Evolutionary conservation across 1,284 basidiomycete species (phyloP).

Genomic region (Irpex sp.): DNA sequence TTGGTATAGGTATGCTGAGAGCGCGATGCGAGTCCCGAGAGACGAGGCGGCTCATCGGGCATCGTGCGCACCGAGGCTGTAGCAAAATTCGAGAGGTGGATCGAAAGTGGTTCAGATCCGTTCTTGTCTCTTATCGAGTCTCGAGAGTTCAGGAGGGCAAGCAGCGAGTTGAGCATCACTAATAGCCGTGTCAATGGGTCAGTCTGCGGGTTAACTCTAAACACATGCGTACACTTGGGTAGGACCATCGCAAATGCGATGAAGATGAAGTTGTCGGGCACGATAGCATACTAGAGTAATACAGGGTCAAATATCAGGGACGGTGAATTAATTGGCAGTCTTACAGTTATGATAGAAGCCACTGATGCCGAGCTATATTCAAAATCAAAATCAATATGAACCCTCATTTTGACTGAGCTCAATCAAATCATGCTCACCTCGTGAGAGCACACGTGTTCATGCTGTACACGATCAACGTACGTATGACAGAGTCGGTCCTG

Average conservation of each 20-base stretch:
- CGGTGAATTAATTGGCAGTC: too few relatives aligned
- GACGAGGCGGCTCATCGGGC: too few relatives aligned
- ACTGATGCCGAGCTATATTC: slow-evolving; percentile 1
- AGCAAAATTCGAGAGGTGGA: background rate
- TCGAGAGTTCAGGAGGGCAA: slow-evolving; percentile 4
- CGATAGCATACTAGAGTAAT: background rate
- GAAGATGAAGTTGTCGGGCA: slow-evolving; percentile 6
- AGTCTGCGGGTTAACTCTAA: too few relatives aligned
- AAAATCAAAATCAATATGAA: too few relatives aligned
- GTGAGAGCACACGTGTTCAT: slow-evolving; percentile 5
- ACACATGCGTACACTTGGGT: background rate
- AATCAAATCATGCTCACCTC: background rate
- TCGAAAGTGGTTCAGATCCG: background rate
- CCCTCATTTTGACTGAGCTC: background rate
- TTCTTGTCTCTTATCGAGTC: background rate
- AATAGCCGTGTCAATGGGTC: too few relatives aligned
- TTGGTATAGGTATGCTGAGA: too few relatives aligned
- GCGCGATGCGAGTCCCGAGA: too few relatives aligned
- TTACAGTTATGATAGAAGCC: slow-evolving; percentile 1
- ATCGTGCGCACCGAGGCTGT: too few relatives aligned
- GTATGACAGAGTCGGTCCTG: slow-evolving; percentile 4
- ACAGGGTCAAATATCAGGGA: background rate
- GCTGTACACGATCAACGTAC: slow-evolving; percentile 2
- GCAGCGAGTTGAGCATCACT: slow-evolving; percentile 7
- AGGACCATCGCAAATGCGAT: slow-evolving; percentile 6